Percentiles rank a stretch among this genome's conserved stretches.
These are phyloP conservation scores for Metschnikowia lochheadii DNA, from an alignment of 805 yeast genomes.

Conservation along the genomic window DNA sequence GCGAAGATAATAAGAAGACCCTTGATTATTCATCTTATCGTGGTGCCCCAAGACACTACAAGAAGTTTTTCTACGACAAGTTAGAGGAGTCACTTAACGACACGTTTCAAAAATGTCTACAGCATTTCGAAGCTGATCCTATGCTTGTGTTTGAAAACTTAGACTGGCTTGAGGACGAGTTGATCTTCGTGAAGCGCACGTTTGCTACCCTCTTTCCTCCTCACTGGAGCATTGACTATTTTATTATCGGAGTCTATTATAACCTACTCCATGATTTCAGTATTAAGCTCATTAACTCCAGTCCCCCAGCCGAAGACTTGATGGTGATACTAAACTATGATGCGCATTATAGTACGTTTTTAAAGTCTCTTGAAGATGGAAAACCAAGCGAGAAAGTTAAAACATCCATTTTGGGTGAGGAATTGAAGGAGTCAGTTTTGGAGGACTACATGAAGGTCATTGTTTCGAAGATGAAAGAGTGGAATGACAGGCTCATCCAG, in stretches of 20 bases:
- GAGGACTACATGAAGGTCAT: slow-evolving; percentile 75
- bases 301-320: slow-evolving; percentile 77
- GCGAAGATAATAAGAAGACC: slow-evolving; percentile 16
- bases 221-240: slow-evolving; percentile 68
- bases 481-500: slow-evolving; percentile 69
- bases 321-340: slow-evolving; percentile 75
- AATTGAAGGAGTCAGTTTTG: slow-evolving; percentile 65
- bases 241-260: slow-evolving; percentile 64
- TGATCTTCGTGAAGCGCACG: slow-evolving; percentile 59
- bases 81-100: slow-evolving; percentile 58
- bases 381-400: slow-evolving; percentile 38
- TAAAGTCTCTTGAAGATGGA: slow-evolving; percentile 25
- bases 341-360: slow-evolving; percentile 49
- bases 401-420: slow-evolving; percentile 62
- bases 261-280: slow-evolving; percentile 59
- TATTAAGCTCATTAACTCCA: slow-evolving; percentile 57
- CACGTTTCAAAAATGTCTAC: slow-evolving; percentile 63
- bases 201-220: slow-evolving; percentile 60
- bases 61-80: slow-evolving; percentile 53
- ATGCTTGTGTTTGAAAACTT: slow-evolving; percentile 65
- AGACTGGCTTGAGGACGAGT: slow-evolving; percentile 81
- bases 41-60: slow-evolving; percentile 52
- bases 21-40: slow-evolving; percentile 29
- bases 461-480: slow-evolving; percentile 71
- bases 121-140: slow-evolving; percentile 45